A percentile compares a stretch with the other conserved stretches of the same genome.
phyloP scores from a whole-genome alignment of 306 rosid genomes.

The Prosopis cineraria region DNA sequence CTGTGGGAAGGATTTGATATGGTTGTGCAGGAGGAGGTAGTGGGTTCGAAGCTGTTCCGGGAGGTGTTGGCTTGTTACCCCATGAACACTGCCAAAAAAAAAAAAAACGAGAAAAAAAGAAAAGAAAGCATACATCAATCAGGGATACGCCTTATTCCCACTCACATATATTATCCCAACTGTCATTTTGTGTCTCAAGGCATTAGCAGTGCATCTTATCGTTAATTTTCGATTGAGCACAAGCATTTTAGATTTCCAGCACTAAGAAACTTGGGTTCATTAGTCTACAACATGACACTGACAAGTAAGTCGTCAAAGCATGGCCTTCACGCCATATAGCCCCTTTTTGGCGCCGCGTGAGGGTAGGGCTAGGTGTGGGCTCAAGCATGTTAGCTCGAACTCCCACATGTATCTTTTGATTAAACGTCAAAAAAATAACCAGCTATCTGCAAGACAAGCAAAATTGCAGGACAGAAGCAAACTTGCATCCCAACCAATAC shows the following conservation, averaged over 20 bases:
- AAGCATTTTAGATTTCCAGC: conserved; percentile 12
- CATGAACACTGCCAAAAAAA: conserved; percentile 62
- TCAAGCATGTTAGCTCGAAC: conserved; percentile 1
- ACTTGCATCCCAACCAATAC: conserved; percentile 6
- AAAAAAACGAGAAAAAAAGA: no score
- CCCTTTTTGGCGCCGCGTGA: neutral
- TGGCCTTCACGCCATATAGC: neutral
- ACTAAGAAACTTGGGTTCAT: neutral
- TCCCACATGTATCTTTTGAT: neutral
- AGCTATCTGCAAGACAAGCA: neutral
- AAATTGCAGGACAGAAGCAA: neutral
- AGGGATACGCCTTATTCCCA: neutral
- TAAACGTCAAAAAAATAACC: neutral
- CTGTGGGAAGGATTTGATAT: conserved; percentile 65
- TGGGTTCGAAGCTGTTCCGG: conserved; percentile 58
- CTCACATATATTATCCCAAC: no score
- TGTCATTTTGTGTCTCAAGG: neutral
- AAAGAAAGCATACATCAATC: conserved; percentile 8
- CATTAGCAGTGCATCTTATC: conserved; percentile 16
- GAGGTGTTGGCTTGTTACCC: conserved; percentile 74
- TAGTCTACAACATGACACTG: neutral
- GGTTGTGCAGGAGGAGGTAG: conserved; percentile 65
- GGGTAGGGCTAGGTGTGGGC: neutral
- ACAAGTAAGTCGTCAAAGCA: neutral
- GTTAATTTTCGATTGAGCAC: conserved; percentile 2